Evolutionary conservation across 1,284 basidiomycete genomes (phyloP).

Genomic region (Erythrobasidium hasegawianum): DNA sequence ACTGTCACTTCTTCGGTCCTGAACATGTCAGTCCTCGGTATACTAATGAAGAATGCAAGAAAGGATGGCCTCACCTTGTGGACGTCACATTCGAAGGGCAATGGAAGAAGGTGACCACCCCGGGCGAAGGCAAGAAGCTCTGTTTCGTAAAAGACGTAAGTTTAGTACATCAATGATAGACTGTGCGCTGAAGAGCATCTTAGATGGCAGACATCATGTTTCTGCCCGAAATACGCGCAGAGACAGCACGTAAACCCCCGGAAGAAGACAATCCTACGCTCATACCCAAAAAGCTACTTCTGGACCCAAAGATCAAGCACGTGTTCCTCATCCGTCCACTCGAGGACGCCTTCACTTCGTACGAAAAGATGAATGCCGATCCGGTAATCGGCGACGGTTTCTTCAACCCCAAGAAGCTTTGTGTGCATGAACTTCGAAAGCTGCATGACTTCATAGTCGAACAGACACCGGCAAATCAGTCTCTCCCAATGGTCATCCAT

Average conservation of each 20-base stretch:
- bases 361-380: background rate
- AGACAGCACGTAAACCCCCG: background rate
- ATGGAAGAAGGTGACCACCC: background rate
- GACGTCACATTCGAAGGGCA: background rate
- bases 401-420: conserved; percentile 39
- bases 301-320: conserved; percentile 71
- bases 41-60: background rate
- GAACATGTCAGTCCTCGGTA: background rate
- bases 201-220: background rate
- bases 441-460: conserved; percentile 8
- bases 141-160: conserved; percentile 10
- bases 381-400: conserved; percentile 38
- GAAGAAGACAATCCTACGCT: conserved; percentile 37
- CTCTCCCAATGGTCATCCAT: conserved; percentile 38
- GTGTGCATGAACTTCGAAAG: conserved; percentile 36
- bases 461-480: too few species aligned
- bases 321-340: conserved; percentile 66
- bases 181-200: background rate
- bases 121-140: background rate
- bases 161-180: background rate
- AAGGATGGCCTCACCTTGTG: background rate
- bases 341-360: conserved; percentile 47
- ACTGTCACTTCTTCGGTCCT: background rate
- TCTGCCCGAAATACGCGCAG: background rate
- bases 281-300: conserved; percentile 62